A percentile compares a stretch with the other conserved stretches of the same genome.
Evolutionary conservation across 108 stramenopile genomes (phyloP).

Genomic region (Mayamaea pseudoterrestris): DNA sequence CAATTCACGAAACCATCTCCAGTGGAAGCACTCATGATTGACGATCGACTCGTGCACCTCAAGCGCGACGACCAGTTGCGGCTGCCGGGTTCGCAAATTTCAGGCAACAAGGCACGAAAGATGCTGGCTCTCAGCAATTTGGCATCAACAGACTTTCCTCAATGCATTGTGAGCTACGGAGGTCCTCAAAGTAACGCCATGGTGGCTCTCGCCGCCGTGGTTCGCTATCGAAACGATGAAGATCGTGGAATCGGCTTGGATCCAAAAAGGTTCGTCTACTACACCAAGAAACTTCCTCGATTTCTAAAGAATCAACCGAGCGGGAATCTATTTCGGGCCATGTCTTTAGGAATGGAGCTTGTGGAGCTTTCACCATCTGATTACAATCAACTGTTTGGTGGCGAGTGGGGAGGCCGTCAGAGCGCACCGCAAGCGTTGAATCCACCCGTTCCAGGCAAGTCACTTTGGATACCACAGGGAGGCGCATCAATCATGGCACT

Average conservation of each 20-base stretch:
- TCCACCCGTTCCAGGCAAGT: constrained; percentile 42
- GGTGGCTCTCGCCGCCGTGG: constrained; percentile 82
- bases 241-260: too few relatives aligned
- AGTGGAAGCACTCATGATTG: constrained; percentile 36
- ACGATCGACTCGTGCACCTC: constrained; percentile 48
- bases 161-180: constrained; percentile 77
- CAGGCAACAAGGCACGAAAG: constrained; percentile 82
- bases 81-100: constrained; percentile 43
- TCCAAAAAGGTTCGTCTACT: constrained; percentile 64
- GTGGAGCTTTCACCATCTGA: constrained; percentile 43
- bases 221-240: constrained; percentile 30
- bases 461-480: constrained; percentile 74
- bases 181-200: constrained; percentile 91
- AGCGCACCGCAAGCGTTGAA: constrained; percentile 37
- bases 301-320: constrained; percentile 72
- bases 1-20: constrained; percentile 31
- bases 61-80: constrained; percentile 69
- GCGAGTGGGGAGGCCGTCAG: constrained; percentile 39
- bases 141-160: constrained; percentile 40
- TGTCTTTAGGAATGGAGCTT: constrained; percentile 75
- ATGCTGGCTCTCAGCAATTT: constrained; percentile 49
- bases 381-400: constrained; percentile 58
- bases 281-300: constrained; percentile 77
- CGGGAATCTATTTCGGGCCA: constrained; percentile 76
- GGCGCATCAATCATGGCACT: constrained; percentile 43